Evolutionary conservation across 2,329 filamentous ascomycete genomes (phyloP).

Genomic region (Claviceps purpurea): DNA sequence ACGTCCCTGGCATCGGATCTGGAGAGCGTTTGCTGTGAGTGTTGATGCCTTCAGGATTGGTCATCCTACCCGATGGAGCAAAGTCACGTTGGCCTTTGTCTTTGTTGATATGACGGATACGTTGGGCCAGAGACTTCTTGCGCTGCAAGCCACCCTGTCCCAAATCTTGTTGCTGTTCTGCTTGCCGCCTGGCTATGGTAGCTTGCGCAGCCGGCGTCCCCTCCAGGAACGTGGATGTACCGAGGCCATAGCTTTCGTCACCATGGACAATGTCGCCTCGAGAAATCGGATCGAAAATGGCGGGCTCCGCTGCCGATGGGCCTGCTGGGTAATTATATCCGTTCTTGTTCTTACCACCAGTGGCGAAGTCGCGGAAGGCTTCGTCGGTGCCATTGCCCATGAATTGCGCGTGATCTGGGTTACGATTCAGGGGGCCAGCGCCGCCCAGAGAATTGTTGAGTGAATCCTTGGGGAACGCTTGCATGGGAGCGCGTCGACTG

Average conservation of each 20-base stretch:
- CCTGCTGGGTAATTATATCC: constrained; percentile 8
- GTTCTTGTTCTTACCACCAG: constrained; percentile 20
- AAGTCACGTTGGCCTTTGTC: constrained; percentile 52
- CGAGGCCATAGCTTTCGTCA: constrained; percentile 68
- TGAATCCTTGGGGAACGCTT: constrained; percentile 86
- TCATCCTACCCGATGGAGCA: constrained; percentile 43
- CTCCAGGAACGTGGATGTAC: constrained; percentile 91
- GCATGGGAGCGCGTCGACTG: constrained; percentile 78
- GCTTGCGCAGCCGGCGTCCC: constrained; percentile 76
- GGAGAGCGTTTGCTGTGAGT: constrained; percentile 24
- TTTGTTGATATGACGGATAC: constrained; percentile 72
- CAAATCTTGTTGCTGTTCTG: constrained; percentile 49
- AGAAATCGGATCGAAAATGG: constrained; percentile 54
- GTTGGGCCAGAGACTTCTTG: constrained; percentile 91
- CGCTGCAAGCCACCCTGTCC: constrained; percentile 53
- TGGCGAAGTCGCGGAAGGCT: constrained; percentile 68
- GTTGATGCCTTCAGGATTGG: constrained; percentile 39
- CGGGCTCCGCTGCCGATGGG: constrained; percentile 24
- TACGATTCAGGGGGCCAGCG: constrained; percentile 66
- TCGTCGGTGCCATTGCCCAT: constrained; percentile 71
- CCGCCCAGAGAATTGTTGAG: constrained; percentile 87
- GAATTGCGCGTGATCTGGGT: constrained; percentile 76
- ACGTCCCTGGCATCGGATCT: constrained; percentile 21
- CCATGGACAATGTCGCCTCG: constrained; percentile 68
- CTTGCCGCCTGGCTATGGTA: constrained; percentile 64